Evolutionary conservation across 768 basidiomycete species (phyloP).

Genomic region (Lentinus tigrinus): DNA sequence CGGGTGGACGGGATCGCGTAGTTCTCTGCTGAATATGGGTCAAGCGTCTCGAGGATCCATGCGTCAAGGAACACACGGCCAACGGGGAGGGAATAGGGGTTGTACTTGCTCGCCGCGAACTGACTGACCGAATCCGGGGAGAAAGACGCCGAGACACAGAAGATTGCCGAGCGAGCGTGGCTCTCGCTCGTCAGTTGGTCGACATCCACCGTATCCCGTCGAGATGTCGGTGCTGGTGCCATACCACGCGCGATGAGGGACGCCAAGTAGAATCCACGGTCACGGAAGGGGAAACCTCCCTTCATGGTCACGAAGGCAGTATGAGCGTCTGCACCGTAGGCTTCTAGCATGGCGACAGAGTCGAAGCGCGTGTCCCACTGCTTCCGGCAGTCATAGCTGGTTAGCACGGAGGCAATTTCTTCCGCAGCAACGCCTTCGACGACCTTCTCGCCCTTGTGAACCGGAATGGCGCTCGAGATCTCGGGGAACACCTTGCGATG

Average conservation of each 20-base stretch:
- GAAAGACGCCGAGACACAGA: constrained; percentile 83
- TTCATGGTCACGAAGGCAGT: constrained; percentile 74
- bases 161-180: constrained; percentile 60
- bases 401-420: constrained; percentile 76
- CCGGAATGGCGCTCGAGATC: constrained; percentile 76
- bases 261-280: constrained; percentile 82
- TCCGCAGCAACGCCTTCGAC: constrained; percentile 93
- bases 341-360: constrained; percentile 65
- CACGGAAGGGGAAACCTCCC: constrained; percentile 86
- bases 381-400: constrained; percentile 67
- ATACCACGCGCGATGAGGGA: constrained; percentile 62
- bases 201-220: constrained; percentile 40
- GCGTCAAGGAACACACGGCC: constrained; percentile 87
- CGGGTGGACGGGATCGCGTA: constrained; percentile 92
- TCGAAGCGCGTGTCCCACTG: constrained; percentile 89
- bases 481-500: constrained; percentile 74
- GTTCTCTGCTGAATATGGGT: constrained; percentile 92
- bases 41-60: constrained; percentile 95
- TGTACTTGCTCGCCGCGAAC: constrained; percentile 69
- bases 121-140: constrained; percentile 56
- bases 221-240: constrained; percentile 34
- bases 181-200: constrained; percentile 27
- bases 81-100: constrained; percentile 68
- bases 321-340: constrained; percentile 71
- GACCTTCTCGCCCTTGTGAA: constrained; percentile 87